phyloP scores from a whole-genome alignment of 2,329 filamentous ascomycete species.

The Cladophialophora yegresii region DNA sequence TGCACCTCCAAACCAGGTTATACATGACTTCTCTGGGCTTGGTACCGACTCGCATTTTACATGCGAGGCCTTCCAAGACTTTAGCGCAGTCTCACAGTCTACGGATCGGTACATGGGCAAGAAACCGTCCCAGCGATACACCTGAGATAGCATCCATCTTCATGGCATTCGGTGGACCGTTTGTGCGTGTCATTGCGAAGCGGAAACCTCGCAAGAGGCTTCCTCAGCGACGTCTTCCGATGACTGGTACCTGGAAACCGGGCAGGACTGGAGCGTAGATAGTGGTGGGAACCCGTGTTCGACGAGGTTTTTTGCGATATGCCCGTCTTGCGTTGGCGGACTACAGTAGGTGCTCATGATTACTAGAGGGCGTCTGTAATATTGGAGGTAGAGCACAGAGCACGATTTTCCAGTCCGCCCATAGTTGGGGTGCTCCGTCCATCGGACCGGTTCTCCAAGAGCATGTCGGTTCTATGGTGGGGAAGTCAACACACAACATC shows the following conservation, averaged over 20 bases:
- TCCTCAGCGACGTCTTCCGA: neutral
- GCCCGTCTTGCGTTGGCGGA: neutral
- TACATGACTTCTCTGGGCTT: neutral
- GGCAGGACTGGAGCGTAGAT: neutral
- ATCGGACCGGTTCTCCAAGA: neutral
- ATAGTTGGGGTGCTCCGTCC: neutral
- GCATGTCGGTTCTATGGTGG: neutral
- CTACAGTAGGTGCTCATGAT: neutral
- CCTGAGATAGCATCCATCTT: neutral
- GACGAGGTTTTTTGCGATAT: neutral
- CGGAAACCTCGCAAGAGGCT: neutral
- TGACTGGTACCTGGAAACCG: neutral
- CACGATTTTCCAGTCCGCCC: neutral
- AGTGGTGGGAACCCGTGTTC: neutral
- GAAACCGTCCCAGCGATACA: neutral
- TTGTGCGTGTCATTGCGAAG: neutral
- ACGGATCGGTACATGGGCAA: neutral
- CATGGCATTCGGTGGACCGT: neutral
- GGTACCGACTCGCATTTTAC: neutral
- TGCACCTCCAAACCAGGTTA: neutral
- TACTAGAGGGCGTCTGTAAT: neutral
- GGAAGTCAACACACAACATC: neutral
- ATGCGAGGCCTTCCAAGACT: neutral
- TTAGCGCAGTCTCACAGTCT: neutral
- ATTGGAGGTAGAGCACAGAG: neutral